phyloP scores from a whole-genome alignment of 495 filamentous ascomycete species.

The Aspergillus mulundensis region DNA sequence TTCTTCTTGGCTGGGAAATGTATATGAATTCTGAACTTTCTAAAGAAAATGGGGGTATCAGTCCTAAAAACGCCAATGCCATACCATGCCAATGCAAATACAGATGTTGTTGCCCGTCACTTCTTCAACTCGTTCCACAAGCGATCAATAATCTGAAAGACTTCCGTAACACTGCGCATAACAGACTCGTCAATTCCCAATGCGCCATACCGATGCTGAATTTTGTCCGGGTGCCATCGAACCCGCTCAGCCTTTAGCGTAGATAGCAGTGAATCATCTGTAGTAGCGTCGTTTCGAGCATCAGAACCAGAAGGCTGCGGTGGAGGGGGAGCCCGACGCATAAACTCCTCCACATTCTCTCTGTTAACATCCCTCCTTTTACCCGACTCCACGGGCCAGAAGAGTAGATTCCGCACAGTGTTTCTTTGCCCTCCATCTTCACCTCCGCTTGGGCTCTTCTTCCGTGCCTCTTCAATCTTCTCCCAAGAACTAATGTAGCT shows the following conservation, averaged over 20 bases:
- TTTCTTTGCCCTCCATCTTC: constrained; percentile 5
- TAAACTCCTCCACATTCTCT: constrained; percentile 61
- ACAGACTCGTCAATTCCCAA: constrained; percentile 59
- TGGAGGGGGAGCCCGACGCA: constrained; percentile 50
- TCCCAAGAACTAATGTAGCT: constrained; percentile 63
- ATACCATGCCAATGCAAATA: not conserved
- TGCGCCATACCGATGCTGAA: constrained; percentile 81
- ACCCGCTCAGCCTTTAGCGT: constrained; percentile 81
- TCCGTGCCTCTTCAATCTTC: constrained; percentile 33
- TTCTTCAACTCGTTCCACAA: constrained; percentile 63
- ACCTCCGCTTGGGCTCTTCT: not conserved
- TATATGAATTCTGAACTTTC: not conserved
- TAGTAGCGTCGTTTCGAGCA: constrained; percentile 16
- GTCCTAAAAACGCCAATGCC: not conserved
- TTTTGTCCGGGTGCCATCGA: constrained; percentile 97
- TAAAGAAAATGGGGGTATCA: not conserved
- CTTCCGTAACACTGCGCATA: constrained; percentile 76
- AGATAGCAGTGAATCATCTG: constrained; percentile 37
- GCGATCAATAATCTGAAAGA: constrained; percentile 86
- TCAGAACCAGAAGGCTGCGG: constrained; percentile 6
- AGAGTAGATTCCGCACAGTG: constrained; percentile 47
- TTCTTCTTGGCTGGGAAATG: not conserved
- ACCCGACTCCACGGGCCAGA: constrained; percentile 76
- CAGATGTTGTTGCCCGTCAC: constrained; percentile 16
- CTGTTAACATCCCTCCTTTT: constrained; percentile 55